Percentiles rank a stretch among this genome's conserved stretches.
Conservation (phyloP, 352 stramenopile species). For the Pythium guiyangense region DNA sequence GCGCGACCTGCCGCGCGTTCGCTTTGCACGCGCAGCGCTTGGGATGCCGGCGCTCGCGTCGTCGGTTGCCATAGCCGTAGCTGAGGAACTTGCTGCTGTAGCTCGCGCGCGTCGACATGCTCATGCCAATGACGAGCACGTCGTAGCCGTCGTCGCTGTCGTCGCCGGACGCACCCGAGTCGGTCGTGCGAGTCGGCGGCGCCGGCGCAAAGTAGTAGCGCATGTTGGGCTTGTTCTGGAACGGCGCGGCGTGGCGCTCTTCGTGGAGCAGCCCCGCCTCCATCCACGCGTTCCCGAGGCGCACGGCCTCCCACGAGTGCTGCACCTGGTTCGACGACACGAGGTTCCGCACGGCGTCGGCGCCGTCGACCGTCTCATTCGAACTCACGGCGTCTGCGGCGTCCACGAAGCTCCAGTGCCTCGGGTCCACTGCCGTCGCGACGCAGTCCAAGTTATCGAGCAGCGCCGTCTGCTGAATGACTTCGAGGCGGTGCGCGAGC, state of each 20-base stretch:
- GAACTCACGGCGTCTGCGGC: constrained; percentile 28
- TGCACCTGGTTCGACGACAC: constrained; percentile 32
- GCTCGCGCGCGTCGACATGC: no score
- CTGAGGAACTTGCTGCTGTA: not conserved
- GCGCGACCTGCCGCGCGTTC: constrained; percentile 9
- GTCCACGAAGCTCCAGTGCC: constrained; percentile 26
- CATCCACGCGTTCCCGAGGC: constrained; percentile 60
- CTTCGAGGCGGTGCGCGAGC: constrained; percentile 38
- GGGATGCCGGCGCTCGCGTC: not conserved
- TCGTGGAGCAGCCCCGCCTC: no score
- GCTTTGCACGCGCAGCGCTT: constrained; percentile 12
- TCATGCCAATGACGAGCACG: no score
- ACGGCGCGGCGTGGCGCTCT: no score
- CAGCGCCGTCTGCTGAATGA: constrained; percentile 28
- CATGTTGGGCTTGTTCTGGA: no score
- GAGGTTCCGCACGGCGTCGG: constrained; percentile 13
- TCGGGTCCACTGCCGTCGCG: constrained; percentile 23
- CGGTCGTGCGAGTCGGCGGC: no score
- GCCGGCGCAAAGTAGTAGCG: no score
- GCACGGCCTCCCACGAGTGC: constrained; percentile 37
- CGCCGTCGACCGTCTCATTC: constrained; percentile 16
- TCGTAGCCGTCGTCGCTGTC: no score
- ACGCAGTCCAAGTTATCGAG: constrained; percentile 23
- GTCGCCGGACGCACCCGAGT: no score
- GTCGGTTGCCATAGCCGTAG: no score